phyloP scores from a whole-genome alignment of 1,284 basidiomycete genomes.

The Coniferiporia weirii region DNA sequence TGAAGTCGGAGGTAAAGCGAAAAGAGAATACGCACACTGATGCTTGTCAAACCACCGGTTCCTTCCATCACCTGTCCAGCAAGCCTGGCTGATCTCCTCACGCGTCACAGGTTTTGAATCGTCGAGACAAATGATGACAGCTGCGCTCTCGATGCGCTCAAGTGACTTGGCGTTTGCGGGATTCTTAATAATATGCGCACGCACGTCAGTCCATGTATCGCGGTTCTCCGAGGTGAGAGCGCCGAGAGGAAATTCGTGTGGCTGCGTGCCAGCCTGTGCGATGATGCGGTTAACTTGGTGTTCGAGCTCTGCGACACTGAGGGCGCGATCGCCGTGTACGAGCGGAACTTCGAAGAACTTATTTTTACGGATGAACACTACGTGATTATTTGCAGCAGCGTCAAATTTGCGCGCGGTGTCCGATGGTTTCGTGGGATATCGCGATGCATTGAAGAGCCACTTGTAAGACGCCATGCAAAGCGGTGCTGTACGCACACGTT shows the following conservation, averaged over 20 bases:
- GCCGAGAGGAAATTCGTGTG: slow-evolving; percentile 63
- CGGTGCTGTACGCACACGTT: slow-evolving; percentile 77
- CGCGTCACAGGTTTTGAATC: slow-evolving; percentile 74
- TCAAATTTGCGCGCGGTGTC: slow-evolving; percentile 87
- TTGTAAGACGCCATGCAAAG: slow-evolving; percentile 96
- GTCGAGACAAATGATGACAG: slow-evolving; percentile 86
- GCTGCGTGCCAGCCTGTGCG: slow-evolving; percentile 51
- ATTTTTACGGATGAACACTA: slow-evolving; percentile 90
- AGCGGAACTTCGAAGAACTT: slow-evolving; percentile 83
- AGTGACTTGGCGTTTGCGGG: slow-evolving; percentile 63
- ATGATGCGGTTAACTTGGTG: slow-evolving; percentile 80
- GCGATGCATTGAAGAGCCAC: slow-evolving; percentile 91
- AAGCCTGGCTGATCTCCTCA: slow-evolving; percentile 78
- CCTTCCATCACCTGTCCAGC: slow-evolving; percentile 90
- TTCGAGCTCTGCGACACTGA: slow-evolving; percentile 78
- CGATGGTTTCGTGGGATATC: slow-evolving; percentile 79
- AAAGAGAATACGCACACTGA: slow-evolving; percentile 56
- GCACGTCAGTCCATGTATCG: slow-evolving; percentile 83
- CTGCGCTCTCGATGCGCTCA: slow-evolving; percentile 84
- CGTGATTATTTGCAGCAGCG: slow-evolving; percentile 72
- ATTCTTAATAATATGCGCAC: slow-evolving; percentile 58
- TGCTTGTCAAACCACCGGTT: slow-evolving; percentile 99
- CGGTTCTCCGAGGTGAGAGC: slow-evolving; percentile 86
- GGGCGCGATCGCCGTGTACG: slow-evolving; percentile 53
- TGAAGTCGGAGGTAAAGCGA: not conserved